Evolutionary conservation across 768 basidiomycete genomes (phyloP), one percentile per base, ranked within the genome.

Genomic region (Collybia sp.): DNA sequence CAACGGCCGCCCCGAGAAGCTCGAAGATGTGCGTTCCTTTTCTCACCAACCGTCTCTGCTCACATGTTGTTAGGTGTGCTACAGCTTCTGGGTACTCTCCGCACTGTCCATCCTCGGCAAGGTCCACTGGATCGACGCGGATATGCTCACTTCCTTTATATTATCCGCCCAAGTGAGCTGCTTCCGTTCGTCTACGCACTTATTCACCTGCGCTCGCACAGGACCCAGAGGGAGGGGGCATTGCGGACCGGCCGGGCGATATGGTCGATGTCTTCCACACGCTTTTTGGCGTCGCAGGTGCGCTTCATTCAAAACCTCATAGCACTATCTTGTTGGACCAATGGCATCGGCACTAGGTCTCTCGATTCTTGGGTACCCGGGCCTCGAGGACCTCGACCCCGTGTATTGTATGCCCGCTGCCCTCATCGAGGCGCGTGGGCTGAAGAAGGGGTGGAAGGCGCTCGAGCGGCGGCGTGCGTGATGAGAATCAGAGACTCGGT

Each of bases 241-340:
- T 98, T 19, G 86, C 93, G 0, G 96, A 99, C 63, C 70, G 96
- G 37, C 90, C 92, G 0, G 93, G 90, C 0, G 83, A 99, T 61
- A 85, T 93, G 79, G 82, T 82, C 1, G 96, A 99, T 57, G 94
- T 99, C n/a, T 99, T 96, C 65, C 95, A 99, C 58, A 98, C 95
- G 0, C 64, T 75, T 10, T 99, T 99, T 53, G 96, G 96, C 1
- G 68, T 97, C 2, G 91, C 93, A 49, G 93, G 92, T 76, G 55
- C 42, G 62, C 53, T 40, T 18, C 17, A 19, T 35, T 44, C 34
- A 44, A n/a, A 43, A 13, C 34, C 41, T 16, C 50, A 10, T 33
- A 36, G n/a, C n/a, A 12, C 15, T 53, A 19, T 19, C 16, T 12
- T 13, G 12, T 36, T 25, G 13, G 18, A n/a, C 15, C 2, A 11